Base-by-base conservation (phyloP, 768 basidiomycete genomes). In the Mycena alexandri region DNA sequence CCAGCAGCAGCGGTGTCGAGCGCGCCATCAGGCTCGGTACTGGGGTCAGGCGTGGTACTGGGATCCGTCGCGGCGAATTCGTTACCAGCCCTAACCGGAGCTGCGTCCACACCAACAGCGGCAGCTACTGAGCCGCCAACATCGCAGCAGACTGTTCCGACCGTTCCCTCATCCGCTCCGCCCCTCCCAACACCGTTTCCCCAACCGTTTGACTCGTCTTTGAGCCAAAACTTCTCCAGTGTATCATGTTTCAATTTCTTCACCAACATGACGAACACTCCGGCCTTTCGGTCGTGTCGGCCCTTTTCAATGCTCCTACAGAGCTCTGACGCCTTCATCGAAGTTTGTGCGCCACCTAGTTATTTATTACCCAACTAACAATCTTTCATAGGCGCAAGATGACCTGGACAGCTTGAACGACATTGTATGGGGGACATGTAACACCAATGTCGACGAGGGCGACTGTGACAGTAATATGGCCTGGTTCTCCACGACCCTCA, bases 351-450 rank as follows among this genome's bases (percentile, higher is more conserved):
- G 55, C 55, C 59, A 34, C 34, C 33, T 46, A 34, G 13, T 34
- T 41, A 22, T 42, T 19, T 42, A 16, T 48, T 47, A 22, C 38
- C 46, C 53, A 3, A 21, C 65, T 36, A 47, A 29, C 47, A 29
- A 17, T 67, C 24, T 24, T 38, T 14, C 29, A 42, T 64, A 93
- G 92, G 89, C 90, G 41, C 90, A 92, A 78, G 74, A 77, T 3
- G 89, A 92, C 77, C 74, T 87, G 44, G 85, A 87, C 1, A 75
- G 84, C 41, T 82, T 93, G 73, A 95, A 94, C 72, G 77, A 81
- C 11, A 81, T 93, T 55, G 74, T 95, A 9, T 93, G 92, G 90
- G 92, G 92, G 3, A 93, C 91, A 0, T 96, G 94, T 77, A 90
- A 93, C 71, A 92, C 92, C 8, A 78, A 75, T 17, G 73, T 77